These are phyloP conservation scores for Cornus kousa DNA, from an alignment of 148 eudicot species.

Conservation along the genomic window DNA sequence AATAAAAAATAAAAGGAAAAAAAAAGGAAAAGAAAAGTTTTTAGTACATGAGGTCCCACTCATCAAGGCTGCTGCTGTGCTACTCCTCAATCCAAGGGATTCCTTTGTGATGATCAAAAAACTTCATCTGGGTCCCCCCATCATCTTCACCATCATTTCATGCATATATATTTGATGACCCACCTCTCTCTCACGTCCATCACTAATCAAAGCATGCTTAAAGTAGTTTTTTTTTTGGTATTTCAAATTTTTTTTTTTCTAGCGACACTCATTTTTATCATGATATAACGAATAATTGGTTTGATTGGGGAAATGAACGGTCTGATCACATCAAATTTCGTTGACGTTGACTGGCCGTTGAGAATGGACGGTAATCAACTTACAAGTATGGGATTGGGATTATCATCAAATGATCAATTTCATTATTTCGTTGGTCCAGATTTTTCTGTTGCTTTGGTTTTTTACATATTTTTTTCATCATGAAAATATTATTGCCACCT, in stretches of 20 bases:
- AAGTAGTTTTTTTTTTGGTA: neutral
- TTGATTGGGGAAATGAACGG: conserved; percentile 26
- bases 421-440: neutral
- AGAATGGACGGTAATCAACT: neutral
- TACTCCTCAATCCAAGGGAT: conserved; percentile 48
- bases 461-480: conserved; percentile 1
- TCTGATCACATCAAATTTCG: conserved; percentile 14
- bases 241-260: neutral
- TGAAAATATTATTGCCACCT: conserved; percentile 15
- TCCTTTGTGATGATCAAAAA: conserved; percentile 25
- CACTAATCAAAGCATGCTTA: conserved; percentile 23
- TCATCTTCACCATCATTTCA: conserved; percentile 40
- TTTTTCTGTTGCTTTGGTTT: neutral
- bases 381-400: neutral
- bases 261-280: neutral
- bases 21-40: conserved; percentile 6
- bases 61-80: conserved; percentile 34
- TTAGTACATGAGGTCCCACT: conserved; percentile 21
- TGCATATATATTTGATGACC: conserved; percentile 31
- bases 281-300: conserved; percentile 2
- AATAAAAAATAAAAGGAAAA: neutral
- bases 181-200: conserved; percentile 20
- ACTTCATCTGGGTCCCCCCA: conserved; percentile 32
- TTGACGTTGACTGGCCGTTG: neutral
- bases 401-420: conserved; percentile 1